These are phyloP conservation scores for Arachnomyces sp. DNA, from an alignment of 2,329 filamentous ascomycete genomes.

Conservation along the genomic window DNA sequence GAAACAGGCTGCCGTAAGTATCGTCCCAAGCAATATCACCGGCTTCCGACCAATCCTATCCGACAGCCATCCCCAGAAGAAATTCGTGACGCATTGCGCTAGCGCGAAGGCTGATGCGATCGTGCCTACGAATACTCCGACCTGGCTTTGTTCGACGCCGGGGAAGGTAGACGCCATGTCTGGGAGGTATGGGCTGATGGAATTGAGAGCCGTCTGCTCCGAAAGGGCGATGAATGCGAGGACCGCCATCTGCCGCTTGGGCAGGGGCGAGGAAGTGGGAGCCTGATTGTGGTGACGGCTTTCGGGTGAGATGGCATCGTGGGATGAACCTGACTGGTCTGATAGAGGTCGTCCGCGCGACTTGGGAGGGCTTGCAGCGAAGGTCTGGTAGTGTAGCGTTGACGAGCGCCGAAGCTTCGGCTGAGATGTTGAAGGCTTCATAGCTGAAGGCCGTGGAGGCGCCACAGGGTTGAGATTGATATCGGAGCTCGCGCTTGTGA, in stretches of 20 bases:
- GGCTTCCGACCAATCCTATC: conserved; percentile 75
- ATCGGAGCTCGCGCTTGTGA: no score
- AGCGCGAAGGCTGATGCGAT: conserved; percentile 87
- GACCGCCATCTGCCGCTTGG: conserved; percentile 71
- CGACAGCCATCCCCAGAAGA: conserved; percentile 80
- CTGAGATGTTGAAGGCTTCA: no score
- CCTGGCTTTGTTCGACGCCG: conserved; percentile 60
- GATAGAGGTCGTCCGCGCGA: conserved; percentile 38
- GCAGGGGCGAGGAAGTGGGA: conserved; percentile 58
- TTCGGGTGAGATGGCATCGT: conserved; percentile 20
- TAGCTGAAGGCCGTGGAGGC: no score
- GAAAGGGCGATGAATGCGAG: conserved; percentile 81
- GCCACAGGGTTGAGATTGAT: no score
- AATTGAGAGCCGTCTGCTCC: conserved; percentile 95
- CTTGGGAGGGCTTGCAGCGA: conserved; percentile 39
- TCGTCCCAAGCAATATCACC: conserved; percentile 70
- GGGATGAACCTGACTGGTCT: conserved; percentile 33
- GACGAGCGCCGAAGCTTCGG: conserved; percentile 31
- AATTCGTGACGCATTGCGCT: conserved; percentile 86
- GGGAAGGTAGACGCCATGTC: conserved; percentile 84
- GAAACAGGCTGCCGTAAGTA: conserved; percentile 75
- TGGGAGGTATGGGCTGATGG: conserved; percentile 88
- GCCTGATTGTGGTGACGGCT: conserved; percentile 14
- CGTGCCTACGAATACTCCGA: conserved; percentile 80
- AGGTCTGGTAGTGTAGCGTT: conserved; percentile 41